Percentiles rank a stretch among this genome's conserved stretches.
Evolutionary conservation across 352 stramenopile species (phyloP).

Genomic region (Phytophthora citrophthora): DNA sequence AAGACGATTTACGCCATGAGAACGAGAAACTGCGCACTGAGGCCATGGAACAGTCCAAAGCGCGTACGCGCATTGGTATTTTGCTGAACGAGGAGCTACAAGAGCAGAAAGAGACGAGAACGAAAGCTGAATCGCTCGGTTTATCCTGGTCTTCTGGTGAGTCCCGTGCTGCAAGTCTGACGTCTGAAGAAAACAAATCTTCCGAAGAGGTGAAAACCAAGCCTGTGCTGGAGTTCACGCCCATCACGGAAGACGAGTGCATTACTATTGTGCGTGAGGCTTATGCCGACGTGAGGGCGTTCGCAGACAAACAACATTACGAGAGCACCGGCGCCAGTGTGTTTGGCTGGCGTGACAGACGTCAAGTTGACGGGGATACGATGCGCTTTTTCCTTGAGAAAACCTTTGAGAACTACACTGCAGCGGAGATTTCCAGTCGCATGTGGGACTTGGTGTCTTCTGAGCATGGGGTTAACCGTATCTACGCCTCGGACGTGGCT

Average conservation of each 20-base stretch:
- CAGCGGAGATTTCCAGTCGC: constrained; percentile 43
- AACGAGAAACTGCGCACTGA: constrained; percentile 58
- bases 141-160: constrained; percentile 5
- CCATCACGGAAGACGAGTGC: constrained; percentile 56
- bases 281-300: constrained; percentile 53
- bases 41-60: constrained; percentile 68
- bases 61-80: constrained; percentile 58
- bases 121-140: constrained; percentile 20
- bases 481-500: constrained; percentile 63
- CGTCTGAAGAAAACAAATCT: background rate
- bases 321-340: constrained; percentile 57
- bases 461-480: constrained; percentile 54
- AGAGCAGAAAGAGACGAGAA: constrained; percentile 39
- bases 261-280: constrained; percentile 47
- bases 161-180: background rate
- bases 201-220: constrained; percentile 16
- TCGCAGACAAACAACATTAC: constrained; percentile 46
- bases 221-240: constrained; percentile 25
- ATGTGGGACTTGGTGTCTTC: constrained; percentile 74
- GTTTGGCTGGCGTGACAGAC: constrained; percentile 71
- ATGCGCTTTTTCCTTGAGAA: constrained; percentile 76
- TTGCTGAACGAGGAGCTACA: constrained; percentile 60
- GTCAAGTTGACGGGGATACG: constrained; percentile 50
- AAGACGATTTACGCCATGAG: constrained; percentile 61
- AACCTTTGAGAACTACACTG: constrained; percentile 50